phyloP scores from a whole-genome alignment of 2,329 filamentous ascomycete species.

The Botrytis galanthina region DNA sequence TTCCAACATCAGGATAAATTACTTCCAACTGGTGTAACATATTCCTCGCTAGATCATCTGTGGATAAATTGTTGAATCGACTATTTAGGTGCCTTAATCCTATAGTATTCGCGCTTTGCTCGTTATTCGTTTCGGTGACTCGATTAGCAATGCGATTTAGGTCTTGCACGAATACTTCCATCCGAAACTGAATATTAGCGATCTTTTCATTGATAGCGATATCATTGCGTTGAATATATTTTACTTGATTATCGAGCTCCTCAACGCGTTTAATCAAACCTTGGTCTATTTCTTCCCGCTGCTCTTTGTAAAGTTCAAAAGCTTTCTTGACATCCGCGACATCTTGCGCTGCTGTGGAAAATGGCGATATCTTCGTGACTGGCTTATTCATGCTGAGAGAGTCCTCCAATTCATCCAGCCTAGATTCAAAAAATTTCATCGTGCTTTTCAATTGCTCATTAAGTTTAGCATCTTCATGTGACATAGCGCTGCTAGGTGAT shows the following conservation, averaged over 20 bases:
- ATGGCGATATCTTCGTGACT: background rate
- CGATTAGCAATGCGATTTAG: background rate
- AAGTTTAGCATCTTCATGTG: background rate
- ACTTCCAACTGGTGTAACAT: constrained; percentile 17
- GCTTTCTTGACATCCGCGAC: background rate
- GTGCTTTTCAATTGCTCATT: background rate
- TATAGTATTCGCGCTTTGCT: constrained; percentile 4
- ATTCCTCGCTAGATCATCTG: constrained; percentile 12
- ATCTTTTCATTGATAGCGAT: background rate
- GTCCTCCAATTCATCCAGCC: constrained; percentile 1
- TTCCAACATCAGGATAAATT: constrained; percentile 14
- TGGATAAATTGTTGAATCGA: constrained; percentile 8
- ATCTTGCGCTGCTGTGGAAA: constrained; percentile 2
- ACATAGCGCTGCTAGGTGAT: background rate
- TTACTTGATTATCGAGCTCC: background rate
- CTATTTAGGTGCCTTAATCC: constrained; percentile 6
- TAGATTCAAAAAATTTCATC: background rate
- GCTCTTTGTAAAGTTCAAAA: background rate
- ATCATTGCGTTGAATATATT: no score
- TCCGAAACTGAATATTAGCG: background rate
- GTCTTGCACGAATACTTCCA: background rate
- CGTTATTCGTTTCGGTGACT: background rate
- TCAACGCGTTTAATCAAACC: background rate
- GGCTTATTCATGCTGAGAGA: background rate
- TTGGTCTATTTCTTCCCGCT: background rate